Evolutionary conservation across 176 grass and related monocot genomes (phyloP), one percentile per base, ranked within the genome.

Genomic region (Carex parvula): DNA sequence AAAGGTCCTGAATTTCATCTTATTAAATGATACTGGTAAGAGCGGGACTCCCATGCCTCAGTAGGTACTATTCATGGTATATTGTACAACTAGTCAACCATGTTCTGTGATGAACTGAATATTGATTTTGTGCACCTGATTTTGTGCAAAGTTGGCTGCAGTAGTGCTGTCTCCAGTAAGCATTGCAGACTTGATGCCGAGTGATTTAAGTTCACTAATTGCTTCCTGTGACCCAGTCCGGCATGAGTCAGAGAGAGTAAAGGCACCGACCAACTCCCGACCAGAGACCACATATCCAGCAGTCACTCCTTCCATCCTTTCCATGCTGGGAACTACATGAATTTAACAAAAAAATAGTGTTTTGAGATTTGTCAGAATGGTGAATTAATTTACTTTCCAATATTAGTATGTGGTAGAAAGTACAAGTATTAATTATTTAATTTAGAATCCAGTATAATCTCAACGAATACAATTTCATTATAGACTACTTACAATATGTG

Each of bases 131-230:
- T 18, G 8, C 57, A 89, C 88, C 84, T 86, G 88, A 26, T 68
- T 80, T 74, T 97, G 90, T 2, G 88, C 84, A 33, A 79, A 88
- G 48, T 3, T 20, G 4, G 94, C 88, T 8, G 94, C 79, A 53
- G 84, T 80, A 15, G 30, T 81, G 84, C 79, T 90, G 88, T 97
- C 91, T 8, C 94, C 94, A 5, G 91, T 94, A 1, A 97, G 94
- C 91, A 97, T 86, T 11, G 88, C 86, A 0, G 90, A 82, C 55
- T 59, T 89, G 68, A 97, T 97, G 13, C 91, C 89, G 56, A 97
- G 80, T 5, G 81, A 68, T 54, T 62, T 84, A 37, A 97, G 86
- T 84, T 97, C 90, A 21, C 5, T 58, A 20, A 97, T 88, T n/a
- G 90, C 90, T 30, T 97, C 89, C 0, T 83, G 50, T 11, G 91